phyloP scores from a whole-genome alignment of 2,329 filamentous ascomycete species.

The Fusarium irregulare region DNA sequence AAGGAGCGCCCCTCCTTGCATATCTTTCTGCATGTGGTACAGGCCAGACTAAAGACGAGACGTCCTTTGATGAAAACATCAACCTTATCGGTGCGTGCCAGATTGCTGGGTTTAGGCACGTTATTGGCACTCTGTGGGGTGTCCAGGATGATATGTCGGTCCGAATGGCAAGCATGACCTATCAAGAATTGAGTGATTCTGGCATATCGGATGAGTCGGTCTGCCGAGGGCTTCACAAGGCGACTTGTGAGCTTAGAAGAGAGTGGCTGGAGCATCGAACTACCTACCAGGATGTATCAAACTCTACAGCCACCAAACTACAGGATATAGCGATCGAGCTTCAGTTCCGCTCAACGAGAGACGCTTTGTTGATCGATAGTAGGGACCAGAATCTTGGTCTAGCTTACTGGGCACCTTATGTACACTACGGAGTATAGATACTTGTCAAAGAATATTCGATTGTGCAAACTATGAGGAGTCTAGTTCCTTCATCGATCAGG shows the following conservation, averaged over 20 bases:
- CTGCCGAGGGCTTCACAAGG: neutral
- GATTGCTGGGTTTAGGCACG: neutral
- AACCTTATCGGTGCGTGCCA: neutral
- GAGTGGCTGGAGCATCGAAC: neutral
- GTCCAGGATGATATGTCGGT: neutral
- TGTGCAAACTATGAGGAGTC: neutral
- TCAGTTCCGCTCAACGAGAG: neutral
- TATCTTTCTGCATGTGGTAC: conserved; percentile 12
- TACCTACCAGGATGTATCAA: rapidly evolving
- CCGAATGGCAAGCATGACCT: neutral
- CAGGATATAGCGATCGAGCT: neutral
- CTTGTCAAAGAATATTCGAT: neutral
- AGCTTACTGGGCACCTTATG: neutral
- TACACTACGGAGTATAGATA: conserved; percentile 1
- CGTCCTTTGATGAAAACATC: neutral
- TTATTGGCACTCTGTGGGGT: neutral
- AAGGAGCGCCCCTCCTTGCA: neutral
- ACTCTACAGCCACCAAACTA: too few relatives aligned
- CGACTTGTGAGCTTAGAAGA: neutral
- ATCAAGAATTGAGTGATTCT: neutral
- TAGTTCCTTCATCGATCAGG: neutral
- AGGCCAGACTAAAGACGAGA: neutral
- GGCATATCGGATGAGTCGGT: neutral
- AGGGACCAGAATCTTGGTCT: neutral
- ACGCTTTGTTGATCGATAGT: neutral